A percentile compares a stretch with the other conserved stretches of the same genome.
Evolutionary conservation across 768 basidiomycete genomes (phyloP).

Genomic region (Mrakia blollopis): DNA sequence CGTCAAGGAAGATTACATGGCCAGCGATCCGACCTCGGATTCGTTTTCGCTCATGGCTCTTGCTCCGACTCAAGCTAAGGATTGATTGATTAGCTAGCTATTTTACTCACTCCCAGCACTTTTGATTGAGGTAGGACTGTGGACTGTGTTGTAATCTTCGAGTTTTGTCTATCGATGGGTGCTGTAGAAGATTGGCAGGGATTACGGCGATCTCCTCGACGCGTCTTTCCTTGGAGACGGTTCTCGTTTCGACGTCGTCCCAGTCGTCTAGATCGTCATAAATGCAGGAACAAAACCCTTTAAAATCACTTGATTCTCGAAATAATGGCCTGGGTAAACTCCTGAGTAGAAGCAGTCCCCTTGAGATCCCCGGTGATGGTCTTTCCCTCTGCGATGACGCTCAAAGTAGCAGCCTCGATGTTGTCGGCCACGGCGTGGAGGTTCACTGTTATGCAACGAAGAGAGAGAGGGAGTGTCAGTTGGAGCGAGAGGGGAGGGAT

Average conservation of each 20-base stretch:
- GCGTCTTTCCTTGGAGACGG: neutral
- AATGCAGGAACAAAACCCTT: neutral
- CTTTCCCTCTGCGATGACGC: slow-evolving; percentile 93
- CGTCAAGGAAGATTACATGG: slow-evolving; percentile 59
- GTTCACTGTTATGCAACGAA: slow-evolving; percentile 81
- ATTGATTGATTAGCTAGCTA: too few relatives aligned
- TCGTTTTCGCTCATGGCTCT: slow-evolving; percentile 67
- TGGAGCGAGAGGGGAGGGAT: neutral
- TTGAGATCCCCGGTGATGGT: slow-evolving; percentile 92
- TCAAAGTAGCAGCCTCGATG: slow-evolving; percentile 86
- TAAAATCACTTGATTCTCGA: slow-evolving; percentile 34
- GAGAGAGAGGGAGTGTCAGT: slow-evolving; percentile 14
- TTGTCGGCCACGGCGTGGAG: slow-evolving; percentile 72
- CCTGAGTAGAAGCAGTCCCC: slow-evolving; percentile 79
- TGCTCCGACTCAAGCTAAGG: slow-evolving; percentile 41
- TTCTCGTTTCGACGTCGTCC: neutral
- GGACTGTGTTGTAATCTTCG: too few relatives aligned
- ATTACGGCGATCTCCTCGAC: neutral
- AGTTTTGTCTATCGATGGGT: too few relatives aligned
- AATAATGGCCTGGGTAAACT: slow-evolving; percentile 87
- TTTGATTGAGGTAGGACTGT: too few relatives aligned
- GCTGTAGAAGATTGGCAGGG: too few relatives aligned
- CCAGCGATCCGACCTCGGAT: slow-evolving; percentile 50
- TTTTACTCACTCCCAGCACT: too few relatives aligned
- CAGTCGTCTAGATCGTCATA: neutral